Evolutionary conservation across 768 basidiomycete genomes (phyloP).

Genomic region (Rhodotorula paludigena): DNA sequence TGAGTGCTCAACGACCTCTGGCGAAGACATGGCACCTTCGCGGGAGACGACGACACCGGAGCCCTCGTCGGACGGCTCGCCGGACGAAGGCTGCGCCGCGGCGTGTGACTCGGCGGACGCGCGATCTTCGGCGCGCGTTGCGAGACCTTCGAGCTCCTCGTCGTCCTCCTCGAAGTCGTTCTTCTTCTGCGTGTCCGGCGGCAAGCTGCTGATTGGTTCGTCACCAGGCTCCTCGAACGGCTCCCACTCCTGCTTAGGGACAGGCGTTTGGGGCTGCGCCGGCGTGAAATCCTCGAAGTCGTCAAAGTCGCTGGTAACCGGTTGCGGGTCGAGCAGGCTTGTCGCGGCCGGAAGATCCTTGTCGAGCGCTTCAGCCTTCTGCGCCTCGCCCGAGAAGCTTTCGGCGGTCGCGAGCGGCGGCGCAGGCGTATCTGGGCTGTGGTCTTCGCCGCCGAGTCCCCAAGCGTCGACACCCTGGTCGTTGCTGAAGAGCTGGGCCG

Average conservation of each 20-base stretch:
- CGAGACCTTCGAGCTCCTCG: conserved; percentile 9
- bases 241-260: conserved; percentile 6
- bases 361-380: not conserved
- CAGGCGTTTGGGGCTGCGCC: not conserved
- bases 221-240: conserved; percentile 14
- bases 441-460: not conserved
- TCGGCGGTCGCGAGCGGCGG: not conserved
- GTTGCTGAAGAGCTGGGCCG: not conserved
- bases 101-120: not conserved
- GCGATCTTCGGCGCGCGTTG: conserved; percentile 33
- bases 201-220: not conserved
- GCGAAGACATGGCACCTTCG: conserved; percentile 20
- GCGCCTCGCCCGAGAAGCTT: not conserved
- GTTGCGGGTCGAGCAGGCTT: not conserved
- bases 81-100: not conserved
- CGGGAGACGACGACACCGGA: not conserved
- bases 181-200: not conserved
- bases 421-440: not conserved
- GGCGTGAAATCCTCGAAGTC: conserved; percentile 12
- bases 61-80: not conserved
- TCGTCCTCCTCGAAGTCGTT: not conserved
- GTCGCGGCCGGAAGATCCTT: not conserved
- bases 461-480: not conserved
- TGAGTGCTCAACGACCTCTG: conserved; percentile 27
- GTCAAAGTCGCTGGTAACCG: not conserved